Conservation (phyloP, 2,329 filamentous ascomycete species). For the Stemphylium lycopersici region DNA sequence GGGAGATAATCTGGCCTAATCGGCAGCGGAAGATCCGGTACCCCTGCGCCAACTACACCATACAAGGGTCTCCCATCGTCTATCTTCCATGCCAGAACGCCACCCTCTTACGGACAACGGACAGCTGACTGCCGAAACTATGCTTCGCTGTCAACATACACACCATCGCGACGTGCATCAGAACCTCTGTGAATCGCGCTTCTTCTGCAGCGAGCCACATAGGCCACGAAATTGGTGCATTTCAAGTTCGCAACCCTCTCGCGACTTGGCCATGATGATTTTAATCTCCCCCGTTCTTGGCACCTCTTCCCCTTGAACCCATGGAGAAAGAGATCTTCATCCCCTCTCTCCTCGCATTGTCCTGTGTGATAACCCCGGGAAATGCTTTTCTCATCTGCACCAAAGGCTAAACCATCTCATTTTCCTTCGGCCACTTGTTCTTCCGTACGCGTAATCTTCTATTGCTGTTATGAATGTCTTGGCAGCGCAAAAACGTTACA, state of each 20-base stretch:
- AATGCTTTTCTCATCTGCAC: too few species aligned
- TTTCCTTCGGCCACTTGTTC: neutral
- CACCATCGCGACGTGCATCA: neutral
- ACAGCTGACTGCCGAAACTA: neutral
- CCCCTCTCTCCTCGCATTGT: too few species aligned
- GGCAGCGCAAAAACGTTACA: slow-evolving; percentile 9
- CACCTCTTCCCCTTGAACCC: neutral
- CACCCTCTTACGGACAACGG: neutral
- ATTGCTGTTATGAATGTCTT: neutral
- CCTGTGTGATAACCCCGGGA: too few species aligned
- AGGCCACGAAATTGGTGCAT: too few species aligned
- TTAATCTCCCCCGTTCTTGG: neutral
- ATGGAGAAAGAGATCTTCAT: neutral
- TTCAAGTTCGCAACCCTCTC: too few species aligned
- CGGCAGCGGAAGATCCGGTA: neutral
- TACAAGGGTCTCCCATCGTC: neutral
- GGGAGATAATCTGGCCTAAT: neutral
- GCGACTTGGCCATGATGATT: too few species aligned
- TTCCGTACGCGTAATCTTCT: slow-evolving; percentile 11
- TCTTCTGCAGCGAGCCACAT: too few species aligned
- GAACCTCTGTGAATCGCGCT: too few species aligned
- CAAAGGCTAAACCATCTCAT: too few species aligned
- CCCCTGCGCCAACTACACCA: neutral
- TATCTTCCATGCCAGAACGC: neutral
- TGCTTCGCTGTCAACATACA: neutral